Conservation (phyloP, 768 basidiomycete genomes). For the Mycena capillaripes region DNA sequence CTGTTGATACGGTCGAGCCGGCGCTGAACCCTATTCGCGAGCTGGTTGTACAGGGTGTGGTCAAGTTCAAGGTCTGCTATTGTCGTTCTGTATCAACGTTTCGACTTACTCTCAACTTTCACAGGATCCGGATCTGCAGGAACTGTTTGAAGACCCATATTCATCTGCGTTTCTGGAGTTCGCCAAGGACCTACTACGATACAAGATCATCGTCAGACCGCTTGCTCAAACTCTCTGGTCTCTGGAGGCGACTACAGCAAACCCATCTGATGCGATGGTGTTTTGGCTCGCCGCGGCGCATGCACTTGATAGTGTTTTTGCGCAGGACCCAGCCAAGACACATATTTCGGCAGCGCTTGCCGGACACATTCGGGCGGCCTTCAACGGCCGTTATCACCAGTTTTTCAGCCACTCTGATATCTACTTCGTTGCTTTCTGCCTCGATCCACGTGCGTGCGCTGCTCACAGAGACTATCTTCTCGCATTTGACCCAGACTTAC, state of each 20-base stretch:
- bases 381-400: constrained; percentile 40
- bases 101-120: background rate
- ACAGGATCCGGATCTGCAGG: constrained; percentile 16
- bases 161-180: constrained; percentile 2
- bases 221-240: constrained; percentile 26
- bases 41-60: background rate
- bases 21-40: constrained; percentile 9
- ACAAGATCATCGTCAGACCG: constrained; percentile 11
- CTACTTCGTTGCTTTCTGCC: constrained; percentile 41
- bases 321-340: background rate
- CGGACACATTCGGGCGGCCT: constrained; percentile 36
- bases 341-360: constrained; percentile 15
- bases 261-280: constrained; percentile 44
- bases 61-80: constrained; percentile 16
- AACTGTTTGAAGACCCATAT: background rate
- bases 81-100: background rate
- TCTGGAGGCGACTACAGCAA: constrained; percentile 48
- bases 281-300: constrained; percentile 47
- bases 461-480: background rate
- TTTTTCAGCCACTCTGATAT: constrained; percentile 40
- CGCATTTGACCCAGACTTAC: background rate
- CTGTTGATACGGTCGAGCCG: constrained; percentile 11
- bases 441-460: constrained; percentile 41
- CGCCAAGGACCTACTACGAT: constrained; percentile 13
- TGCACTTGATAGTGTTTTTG: constrained; percentile 33